A percentile compares a stretch with the other conserved stretches of the same genome.
Evolutionary conservation across 305 asterid genomes (phyloP).

Genomic region (Solanum hybrid): DNA sequence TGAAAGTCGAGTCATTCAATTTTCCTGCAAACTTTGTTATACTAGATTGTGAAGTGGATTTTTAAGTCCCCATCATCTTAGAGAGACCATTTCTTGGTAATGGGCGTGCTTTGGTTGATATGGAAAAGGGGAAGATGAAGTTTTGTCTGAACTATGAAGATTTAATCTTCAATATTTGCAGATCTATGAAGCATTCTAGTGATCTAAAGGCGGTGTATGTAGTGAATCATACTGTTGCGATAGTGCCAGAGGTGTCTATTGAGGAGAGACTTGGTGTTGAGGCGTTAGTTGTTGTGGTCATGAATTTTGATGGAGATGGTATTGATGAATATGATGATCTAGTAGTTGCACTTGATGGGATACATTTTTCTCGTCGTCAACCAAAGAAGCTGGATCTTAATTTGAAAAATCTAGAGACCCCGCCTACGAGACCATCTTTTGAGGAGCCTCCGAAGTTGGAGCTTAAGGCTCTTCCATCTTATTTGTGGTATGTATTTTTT

Average conservation of each 20-base stretch:
- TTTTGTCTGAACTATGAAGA: not conserved
- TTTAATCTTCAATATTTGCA: no score
- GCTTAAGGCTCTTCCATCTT: not conserved
- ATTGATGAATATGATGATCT: not conserved
- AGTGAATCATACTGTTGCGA: not conserved
- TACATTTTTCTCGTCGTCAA: not conserved
- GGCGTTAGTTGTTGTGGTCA: not conserved
- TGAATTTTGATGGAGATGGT: not conserved
- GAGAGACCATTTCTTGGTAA: not conserved
- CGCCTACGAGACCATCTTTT: not conserved
- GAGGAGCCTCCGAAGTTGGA: not conserved
- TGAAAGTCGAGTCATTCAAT: not conserved
- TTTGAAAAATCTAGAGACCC: no score
- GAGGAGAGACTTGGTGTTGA: not conserved
- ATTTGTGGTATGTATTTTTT: not conserved
- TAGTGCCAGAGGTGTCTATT: not conserved
- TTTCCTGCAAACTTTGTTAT: not conserved
- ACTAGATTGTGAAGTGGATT: not conserved
- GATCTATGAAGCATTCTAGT: not conserved
- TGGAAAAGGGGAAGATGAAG: not conserved
- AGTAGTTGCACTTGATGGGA: not conserved
- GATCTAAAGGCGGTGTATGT: not conserved
- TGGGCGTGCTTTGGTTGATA: not conserved
- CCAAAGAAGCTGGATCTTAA: not conserved
- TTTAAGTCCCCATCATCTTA: not conserved